phyloP scores from a whole-genome alignment of 768 basidiomycete species.

The Cubamyces sp. region DNA sequence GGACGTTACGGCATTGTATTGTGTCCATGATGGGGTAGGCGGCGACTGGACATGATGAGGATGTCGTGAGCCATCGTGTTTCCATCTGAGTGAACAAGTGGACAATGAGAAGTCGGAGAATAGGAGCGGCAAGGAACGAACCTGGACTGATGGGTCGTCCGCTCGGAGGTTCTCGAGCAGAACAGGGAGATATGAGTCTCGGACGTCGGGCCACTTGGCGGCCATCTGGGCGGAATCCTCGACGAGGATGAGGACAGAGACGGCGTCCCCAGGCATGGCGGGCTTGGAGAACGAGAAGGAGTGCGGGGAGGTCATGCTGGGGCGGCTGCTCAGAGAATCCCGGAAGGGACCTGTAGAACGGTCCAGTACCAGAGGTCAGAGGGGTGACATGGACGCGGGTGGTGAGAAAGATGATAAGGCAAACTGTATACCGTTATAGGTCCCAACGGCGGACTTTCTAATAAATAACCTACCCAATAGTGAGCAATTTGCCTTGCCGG shows the following conservation, averaged over 20 bases:
- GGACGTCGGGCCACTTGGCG: slow-evolving; percentile 33
- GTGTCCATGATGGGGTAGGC: slow-evolving; percentile 14
- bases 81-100: slow-evolving; percentile 28
- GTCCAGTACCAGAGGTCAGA: slow-evolving; percentile 10
- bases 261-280: slow-evolving; percentile 29
- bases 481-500: slow-evolving; percentile 21
- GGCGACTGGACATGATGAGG: slow-evolving; percentile 23
- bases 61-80: slow-evolving; percentile 32
- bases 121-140: slow-evolving; percentile 18
- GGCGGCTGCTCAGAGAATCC: slow-evolving; percentile 20
- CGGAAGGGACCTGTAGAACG: slow-evolving; percentile 25
- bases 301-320: slow-evolving; percentile 26
- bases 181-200: slow-evolving; percentile 30
- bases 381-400: slow-evolving; percentile 23
- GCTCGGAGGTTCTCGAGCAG: slow-evolving; percentile 32
- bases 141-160: slow-evolving; percentile 30
- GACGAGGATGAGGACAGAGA: slow-evolving; percentile 36
- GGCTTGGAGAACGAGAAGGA: slow-evolving; percentile 29
- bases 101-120: slow-evolving; percentile 19
- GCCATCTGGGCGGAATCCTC: slow-evolving; percentile 33
- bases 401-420: slow-evolving; percentile 33
- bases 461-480: slow-evolving; percentile 21
- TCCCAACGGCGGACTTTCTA: slow-evolving; percentile 35
- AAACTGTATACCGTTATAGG: slow-evolving; percentile 33
- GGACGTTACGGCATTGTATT: slow-evolving; percentile 20